Evolutionary conservation across 768 basidiomycete genomes (phyloP).

Genomic region (Amanita molliuscula): DNA sequence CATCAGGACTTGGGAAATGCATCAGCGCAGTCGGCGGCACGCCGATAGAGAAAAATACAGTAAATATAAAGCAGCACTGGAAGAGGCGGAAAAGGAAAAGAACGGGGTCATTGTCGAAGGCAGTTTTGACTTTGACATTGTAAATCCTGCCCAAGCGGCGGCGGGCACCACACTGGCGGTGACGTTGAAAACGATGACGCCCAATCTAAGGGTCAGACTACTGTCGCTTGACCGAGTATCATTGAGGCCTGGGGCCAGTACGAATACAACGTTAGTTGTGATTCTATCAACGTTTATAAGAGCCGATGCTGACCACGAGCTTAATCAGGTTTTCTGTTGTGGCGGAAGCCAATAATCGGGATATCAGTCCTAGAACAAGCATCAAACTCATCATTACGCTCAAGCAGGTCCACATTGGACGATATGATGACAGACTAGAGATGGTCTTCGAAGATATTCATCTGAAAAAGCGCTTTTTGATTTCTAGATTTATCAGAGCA

Average conservation of each 20-base stretch:
- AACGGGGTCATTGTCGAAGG: conserved; percentile 36
- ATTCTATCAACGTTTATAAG: no score
- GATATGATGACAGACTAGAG: conserved; percentile 44
- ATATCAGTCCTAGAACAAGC: conserved; percentile 14
- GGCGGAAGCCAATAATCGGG: conserved; percentile 9
- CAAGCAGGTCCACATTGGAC: conserved; percentile 27
- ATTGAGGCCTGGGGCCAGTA: conserved; percentile 17
- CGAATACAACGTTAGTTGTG: conserved; percentile 15
- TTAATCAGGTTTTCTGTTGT: conserved; percentile 20
- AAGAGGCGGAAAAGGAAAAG: conserved; percentile 46
- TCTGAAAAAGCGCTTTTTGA: conserved; percentile 34
- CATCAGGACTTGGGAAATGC: conserved; percentile 20
- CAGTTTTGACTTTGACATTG: conserved; percentile 38
- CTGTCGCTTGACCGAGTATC: conserved; percentile 20
- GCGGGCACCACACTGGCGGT: conserved; percentile 13
- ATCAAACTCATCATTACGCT: conserved; percentile 23
- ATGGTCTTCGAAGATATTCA: conserved; percentile 38
- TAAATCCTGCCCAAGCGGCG: conserved; percentile 24
- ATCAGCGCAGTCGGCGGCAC: conserved; percentile 22
- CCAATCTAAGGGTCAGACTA: conserved; percentile 18
- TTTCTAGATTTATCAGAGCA: conserved; percentile 31
- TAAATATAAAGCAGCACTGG: conserved; percentile 30
- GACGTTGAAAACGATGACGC: conserved; percentile 15
- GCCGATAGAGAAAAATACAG: conserved; percentile 25
- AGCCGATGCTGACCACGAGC: no score